These are phyloP conservation scores for Physcomitrium patens DNA, from an alignment of 225 moss, liverwort and hornwort genomes.

Conservation along the genomic window DNA sequence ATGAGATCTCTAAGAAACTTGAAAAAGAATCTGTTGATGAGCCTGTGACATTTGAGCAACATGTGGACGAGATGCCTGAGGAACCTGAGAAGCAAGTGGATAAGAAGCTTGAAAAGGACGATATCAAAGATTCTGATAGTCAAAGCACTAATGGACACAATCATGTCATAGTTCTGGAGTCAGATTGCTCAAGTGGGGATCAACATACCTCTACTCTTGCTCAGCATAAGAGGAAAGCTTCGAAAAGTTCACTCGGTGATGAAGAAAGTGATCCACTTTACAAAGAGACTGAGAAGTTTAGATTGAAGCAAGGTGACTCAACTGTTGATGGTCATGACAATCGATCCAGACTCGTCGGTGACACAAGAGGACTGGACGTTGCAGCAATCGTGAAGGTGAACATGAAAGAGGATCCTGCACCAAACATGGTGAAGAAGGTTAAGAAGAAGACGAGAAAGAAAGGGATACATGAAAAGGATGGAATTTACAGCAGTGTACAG, in stretches of 20 bases:
- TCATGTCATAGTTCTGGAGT: slow-evolving; percentile 17
- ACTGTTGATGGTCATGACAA: slow-evolving; percentile 3
- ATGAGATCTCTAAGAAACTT: background rate
- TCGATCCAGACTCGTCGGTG: slow-evolving; percentile 8
- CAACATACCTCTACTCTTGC: slow-evolving; percentile 20
- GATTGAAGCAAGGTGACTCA: slow-evolving; percentile 20
- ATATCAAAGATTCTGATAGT: slow-evolving; percentile 15
- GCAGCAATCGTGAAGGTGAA: slow-evolving; percentile 25
- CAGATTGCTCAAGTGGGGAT: slow-evolving; percentile 19
- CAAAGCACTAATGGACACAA: slow-evolving; percentile 17
- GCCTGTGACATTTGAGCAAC: slow-evolving; percentile 10
- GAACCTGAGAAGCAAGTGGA: slow-evolving; percentile 1
- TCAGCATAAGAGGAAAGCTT: slow-evolving; percentile 43
- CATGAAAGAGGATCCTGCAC: slow-evolving; percentile 16
- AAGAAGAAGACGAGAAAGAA: slow-evolving; percentile 21
- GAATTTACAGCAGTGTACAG: slow-evolving; percentile 6
- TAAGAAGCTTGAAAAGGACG: slow-evolving; percentile 18
- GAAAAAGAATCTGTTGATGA: slow-evolving; percentile 27
- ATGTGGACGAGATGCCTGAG: slow-evolving; percentile 22
- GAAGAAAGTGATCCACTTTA: slow-evolving; percentile 17
- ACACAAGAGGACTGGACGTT: slow-evolving; percentile 22
- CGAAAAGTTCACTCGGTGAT: slow-evolving; percentile 17
- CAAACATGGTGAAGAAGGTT: slow-evolving; percentile 31
- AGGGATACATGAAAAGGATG: slow-evolving; percentile 14
- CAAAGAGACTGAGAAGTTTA: slow-evolving; percentile 34